phyloP scores from a whole-genome alignment of 495 filamentous ascomycete species.

The Aspergillus asperescens region DNA sequence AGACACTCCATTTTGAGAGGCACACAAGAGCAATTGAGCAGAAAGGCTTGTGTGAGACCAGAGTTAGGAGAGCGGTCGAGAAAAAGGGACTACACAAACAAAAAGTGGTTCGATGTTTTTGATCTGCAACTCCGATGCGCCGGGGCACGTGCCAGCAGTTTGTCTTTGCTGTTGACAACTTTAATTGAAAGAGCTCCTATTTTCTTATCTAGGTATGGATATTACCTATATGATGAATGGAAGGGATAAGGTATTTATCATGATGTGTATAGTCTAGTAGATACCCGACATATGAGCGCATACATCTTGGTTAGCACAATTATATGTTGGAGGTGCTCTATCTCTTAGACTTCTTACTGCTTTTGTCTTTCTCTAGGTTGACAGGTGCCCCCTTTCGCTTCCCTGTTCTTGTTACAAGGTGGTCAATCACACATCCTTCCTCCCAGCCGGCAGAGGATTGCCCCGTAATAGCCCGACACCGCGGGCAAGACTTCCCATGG shows the following conservation, averaged over 20 bases:
- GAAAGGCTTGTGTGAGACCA: slow-evolving; percentile 12
- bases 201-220: neutral
- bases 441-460: slow-evolving; percentile 42
- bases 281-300: too few species aligned
- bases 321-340: neutral
- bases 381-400: slow-evolving; percentile 30
- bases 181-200: too few species aligned
- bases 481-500: slow-evolving; percentile 75
- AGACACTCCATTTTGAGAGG: slow-evolving; percentile 29
- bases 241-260: too few species aligned
- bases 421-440: slow-evolving; percentile 47
- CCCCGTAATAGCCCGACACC: slow-evolving; percentile 61
- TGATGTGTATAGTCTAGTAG: neutral
- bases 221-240: too few species aligned
- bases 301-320: neutral
- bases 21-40: slow-evolving; percentile 9
- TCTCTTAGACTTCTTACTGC: neutral
- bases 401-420: slow-evolving; percentile 43
- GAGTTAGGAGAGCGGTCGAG: slow-evolving; percentile 9
- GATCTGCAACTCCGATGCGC: slow-evolving; percentile 17
- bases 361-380: neutral
- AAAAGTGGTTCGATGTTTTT: slow-evolving; percentile 24
- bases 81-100: too few species aligned
- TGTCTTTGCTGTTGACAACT: neutral
- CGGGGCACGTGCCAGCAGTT: slow-evolving; percentile 14